phyloP scores from a whole-genome alignment of 2,329 filamentous ascomycete genomes.

The Fusarium praegraminearum region DNA sequence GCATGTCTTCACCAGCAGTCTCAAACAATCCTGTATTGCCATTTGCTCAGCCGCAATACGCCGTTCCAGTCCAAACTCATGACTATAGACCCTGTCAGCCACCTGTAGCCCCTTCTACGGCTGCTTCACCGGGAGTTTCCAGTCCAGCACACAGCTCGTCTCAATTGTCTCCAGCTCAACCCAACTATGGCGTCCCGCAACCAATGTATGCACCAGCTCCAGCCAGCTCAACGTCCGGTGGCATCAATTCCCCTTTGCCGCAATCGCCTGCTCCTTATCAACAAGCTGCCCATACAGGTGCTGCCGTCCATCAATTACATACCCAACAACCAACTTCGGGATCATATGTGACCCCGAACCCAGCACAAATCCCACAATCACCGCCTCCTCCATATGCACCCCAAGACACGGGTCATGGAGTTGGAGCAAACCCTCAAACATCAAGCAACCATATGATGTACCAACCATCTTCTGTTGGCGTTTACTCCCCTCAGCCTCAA shows the following conservation, averaged over 20 bases:
- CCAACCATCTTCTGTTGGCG: slow-evolving; percentile 22
- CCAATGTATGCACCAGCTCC: slow-evolving; percentile 35
- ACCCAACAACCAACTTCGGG: slow-evolving; percentile 22
- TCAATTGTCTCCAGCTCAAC: slow-evolving; percentile 22
- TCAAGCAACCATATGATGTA: slow-evolving; percentile 30
- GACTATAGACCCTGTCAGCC: slow-evolving; percentile 23
- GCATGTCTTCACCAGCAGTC: slow-evolving; percentile 10
- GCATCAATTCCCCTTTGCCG: not conserved
- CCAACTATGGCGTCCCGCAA: slow-evolving; percentile 39
- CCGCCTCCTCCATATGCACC: slow-evolving; percentile 45
- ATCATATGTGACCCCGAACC: slow-evolving; percentile 9
- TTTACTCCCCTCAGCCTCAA: slow-evolving; percentile 38
- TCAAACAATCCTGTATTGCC: slow-evolving; percentile 25
- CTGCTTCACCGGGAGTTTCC: slow-evolving; percentile 7
- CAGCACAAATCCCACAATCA: slow-evolving; percentile 30
- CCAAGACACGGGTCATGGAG: slow-evolving; percentile 21
- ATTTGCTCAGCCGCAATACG: slow-evolving; percentile 42
- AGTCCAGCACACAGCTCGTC: slow-evolving; percentile 11
- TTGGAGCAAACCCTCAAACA: slow-evolving; percentile 28
- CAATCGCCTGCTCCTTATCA: slow-evolving; percentile 24
- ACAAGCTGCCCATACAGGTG: slow-evolving; percentile 6
- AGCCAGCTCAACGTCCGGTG: slow-evolving; percentile 9
- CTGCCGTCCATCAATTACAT: slow-evolving; percentile 21
- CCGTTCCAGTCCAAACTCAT: slow-evolving; percentile 22
- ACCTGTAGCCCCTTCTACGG: not conserved